Base-by-base conservation (phyloP, 805 yeast species). In the Ogataea nakhonphanomensis region DNA sequence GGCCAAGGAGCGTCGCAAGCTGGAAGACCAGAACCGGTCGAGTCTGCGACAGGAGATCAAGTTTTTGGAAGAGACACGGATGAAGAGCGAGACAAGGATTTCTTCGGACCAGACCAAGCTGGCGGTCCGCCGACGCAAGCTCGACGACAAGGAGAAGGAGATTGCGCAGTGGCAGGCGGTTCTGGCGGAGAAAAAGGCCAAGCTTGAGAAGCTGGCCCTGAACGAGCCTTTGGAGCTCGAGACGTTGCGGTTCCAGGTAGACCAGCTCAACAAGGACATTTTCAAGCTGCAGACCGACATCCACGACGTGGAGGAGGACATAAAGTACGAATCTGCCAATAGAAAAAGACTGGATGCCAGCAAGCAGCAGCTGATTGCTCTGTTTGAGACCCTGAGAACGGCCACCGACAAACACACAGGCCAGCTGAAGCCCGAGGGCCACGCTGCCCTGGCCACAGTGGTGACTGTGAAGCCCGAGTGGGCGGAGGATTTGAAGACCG, bases 21-120 rank as follows among this genome's bases (percentile, higher is more conserved):
- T 65, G 17, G 74, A 69, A 41, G 73, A 69, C 45, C 57, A 58
- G 10, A 68, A 65, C 49, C 59, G 73, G 41, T 54, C 65, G 17
- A 59, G 65, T 39, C 51, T 67, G 38, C 62, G 66, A 32, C 64
- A 62, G 32, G 74, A 70, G 40, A 66, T 67, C 30, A 66, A 67
- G 35, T 59, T 62, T 48, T 43, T 69, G 13, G 75, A 70, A 47
- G 73, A 68, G 36, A 56, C 67, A 3, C 63, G 68, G 45, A 55
- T 68, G 41, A 56, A 59, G 24, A 53, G 66, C 5, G 69, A 63
- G 30, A 41, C 53, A 31, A 59, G 68, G 43, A 62, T 64, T 10
- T 45, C 64, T 0, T 62, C 65, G 15, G 66, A 61, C 36, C 62
- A 61, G 35, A 43, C 52, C 24, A 53, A 55, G 24, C 45, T 67